These are phyloP conservation scores for Ogataea neopini DNA, from an alignment of 805 yeast species.

Conservation along the genomic window DNA sequence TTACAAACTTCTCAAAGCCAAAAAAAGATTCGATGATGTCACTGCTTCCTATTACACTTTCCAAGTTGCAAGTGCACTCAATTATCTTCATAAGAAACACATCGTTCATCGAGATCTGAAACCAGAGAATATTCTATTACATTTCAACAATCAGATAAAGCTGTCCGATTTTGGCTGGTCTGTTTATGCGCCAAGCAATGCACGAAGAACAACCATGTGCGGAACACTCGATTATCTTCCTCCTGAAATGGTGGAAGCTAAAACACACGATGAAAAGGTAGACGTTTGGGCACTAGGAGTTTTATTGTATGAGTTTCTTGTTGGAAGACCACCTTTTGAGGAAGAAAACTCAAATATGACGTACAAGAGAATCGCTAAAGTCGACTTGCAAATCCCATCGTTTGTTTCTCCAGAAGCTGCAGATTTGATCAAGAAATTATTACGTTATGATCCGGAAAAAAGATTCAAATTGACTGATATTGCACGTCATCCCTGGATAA, in stretches of 20 bases:
- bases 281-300: slow-evolving; percentile 96
- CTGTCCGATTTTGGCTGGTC: slow-evolving; percentile 98
- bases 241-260: slow-evolving; percentile 90
- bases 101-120: slow-evolving; percentile 91
- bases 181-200: slow-evolving; percentile 57
- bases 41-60: slow-evolving; percentile 76
- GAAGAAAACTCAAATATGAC: slow-evolving; percentile 77
- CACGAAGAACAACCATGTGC: slow-evolving; percentile 77
- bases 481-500: slow-evolving; percentile 81
- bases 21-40: slow-evolving; percentile 68
- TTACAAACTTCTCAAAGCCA: slow-evolving; percentile 67
- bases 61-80: slow-evolving; percentile 81
- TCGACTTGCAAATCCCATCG: slow-evolving; percentile 73
- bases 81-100: slow-evolving; percentile 73
- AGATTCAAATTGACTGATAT: slow-evolving; percentile 65
- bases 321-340: slow-evolving; percentile 92
- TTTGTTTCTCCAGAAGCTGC: slow-evolving; percentile 72
- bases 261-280: slow-evolving; percentile 73
- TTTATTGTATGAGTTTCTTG: slow-evolving; percentile 78
- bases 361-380: slow-evolving; percentile 73
- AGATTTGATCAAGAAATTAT: slow-evolving; percentile 63
- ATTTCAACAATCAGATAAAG: slow-evolving; percentile 73
- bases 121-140: slow-evolving; percentile 87
- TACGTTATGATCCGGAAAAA: slow-evolving; percentile 68
- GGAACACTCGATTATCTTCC: slow-evolving; percentile 94